phyloP scores from a whole-genome alignment of 352 stramenopile species.

The Globisporangium paroecandrum region DNA sequence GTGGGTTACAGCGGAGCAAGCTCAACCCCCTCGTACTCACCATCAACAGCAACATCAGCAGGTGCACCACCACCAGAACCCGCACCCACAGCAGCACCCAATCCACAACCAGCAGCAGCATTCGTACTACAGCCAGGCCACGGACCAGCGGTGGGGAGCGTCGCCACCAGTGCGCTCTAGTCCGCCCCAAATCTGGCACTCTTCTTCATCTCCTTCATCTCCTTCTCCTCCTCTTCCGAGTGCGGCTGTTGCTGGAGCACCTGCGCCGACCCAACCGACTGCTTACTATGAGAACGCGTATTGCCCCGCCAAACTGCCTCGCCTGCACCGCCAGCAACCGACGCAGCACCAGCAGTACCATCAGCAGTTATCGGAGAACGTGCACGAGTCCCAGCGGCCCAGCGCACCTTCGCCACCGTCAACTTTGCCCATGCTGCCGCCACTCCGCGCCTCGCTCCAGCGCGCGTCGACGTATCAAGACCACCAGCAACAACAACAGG shows the following conservation, averaged over 20 bases:
- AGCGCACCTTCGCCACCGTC: background rate
- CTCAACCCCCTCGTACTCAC: background rate
- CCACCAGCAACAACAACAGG: background rate
- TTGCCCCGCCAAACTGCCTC: background rate
- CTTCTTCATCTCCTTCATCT: background rate
- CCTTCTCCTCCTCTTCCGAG: background rate
- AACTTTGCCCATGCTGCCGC: conserved; percentile 4
- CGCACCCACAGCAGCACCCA: background rate
- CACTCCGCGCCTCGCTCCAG: conserved; percentile 11
- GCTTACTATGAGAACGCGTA: background rate
- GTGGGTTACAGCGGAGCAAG: background rate
- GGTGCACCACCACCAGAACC: background rate
- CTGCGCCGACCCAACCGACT: background rate
- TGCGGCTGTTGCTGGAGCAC: background rate
- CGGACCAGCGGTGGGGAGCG: background rate
- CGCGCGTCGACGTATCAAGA: conserved; percentile 8
- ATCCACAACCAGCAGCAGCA: background rate
- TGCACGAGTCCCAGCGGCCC: background rate
- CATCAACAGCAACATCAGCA: background rate
- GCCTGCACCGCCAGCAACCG: background rate
- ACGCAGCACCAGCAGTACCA: background rate
- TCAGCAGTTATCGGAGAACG: background rate
- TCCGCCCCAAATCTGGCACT: background rate
- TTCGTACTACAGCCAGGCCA: background rate
- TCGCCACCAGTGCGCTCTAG: background rate